Evolutionary conservation across 352 stramenopile species (phyloP).

Genomic region (Pythium aphanidermatum): DNA sequence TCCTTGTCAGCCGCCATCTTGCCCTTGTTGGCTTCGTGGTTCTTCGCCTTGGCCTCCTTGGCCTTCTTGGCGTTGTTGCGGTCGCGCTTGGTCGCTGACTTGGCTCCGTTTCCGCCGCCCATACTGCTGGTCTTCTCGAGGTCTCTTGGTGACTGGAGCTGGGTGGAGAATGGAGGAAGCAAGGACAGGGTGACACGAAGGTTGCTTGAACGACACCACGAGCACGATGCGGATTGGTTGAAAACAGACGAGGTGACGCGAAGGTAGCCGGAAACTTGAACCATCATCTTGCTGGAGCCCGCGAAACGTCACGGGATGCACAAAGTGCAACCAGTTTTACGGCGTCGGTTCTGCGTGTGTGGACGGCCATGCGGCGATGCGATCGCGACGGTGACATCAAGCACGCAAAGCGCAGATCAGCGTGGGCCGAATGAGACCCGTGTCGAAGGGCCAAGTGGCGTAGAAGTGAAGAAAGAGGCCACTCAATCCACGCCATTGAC

Average conservation of each 20-base stretch:
- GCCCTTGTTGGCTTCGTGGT: slow-evolving; percentile 67
- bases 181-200: too few relatives aligned
- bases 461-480: slow-evolving; percentile 4
- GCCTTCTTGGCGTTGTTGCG: slow-evolving; percentile 84
- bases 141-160: background rate
- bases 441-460: background rate
- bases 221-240: too few relatives aligned
- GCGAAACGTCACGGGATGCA: slow-evolving; percentile 19
- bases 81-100: slow-evolving; percentile 72
- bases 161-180: background rate
- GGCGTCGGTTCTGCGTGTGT: slow-evolving; percentile 17
- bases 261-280: slow-evolving; percentile 7
- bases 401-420: background rate
- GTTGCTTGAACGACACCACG: too few relatives aligned
- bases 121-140: slow-evolving; percentile 22
- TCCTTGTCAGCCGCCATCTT: slow-evolving; percentile 80
- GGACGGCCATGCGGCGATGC: slow-evolving; percentile 5
- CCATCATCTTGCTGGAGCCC: slow-evolving; percentile 1
- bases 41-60: slow-evolving; percentile 79
- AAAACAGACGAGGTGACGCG: slow-evolving; percentile 7
- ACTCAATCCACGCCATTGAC: background rate
- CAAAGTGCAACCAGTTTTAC: slow-evolving; percentile 11
- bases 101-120: slow-evolving; percentile 81
- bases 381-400: background rate
- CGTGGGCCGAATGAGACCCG: background rate